phyloP scores from a whole-genome alignment of 2,329 filamentous ascomycete species.

The Alternaria infectoria region DNA sequence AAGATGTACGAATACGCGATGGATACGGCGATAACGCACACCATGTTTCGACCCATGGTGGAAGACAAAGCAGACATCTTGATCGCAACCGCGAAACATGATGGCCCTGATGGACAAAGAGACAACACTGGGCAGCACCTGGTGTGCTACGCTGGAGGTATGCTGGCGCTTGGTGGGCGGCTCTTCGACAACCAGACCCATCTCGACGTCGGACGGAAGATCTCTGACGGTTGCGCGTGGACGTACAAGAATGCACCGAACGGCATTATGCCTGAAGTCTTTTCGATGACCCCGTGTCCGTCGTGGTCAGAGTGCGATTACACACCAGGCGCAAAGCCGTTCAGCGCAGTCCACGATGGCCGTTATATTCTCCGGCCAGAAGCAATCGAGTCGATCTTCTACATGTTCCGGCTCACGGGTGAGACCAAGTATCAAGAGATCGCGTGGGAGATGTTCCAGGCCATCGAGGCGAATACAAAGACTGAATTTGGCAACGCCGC shows the following conservation, averaged over 20 bases:
- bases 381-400: conserved; percentile 65
- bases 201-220: conserved; percentile 61
- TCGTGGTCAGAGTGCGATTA: conserved; percentile 48
- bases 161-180: conserved; percentile 65
- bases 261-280: conserved; percentile 65
- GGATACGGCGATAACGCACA: conserved; percentile 51
- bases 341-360: conserved; percentile 47
- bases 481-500: conserved; percentile 55
- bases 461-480: conserved; percentile 49
- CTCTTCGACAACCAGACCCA: conserved; percentile 61
- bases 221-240: conserved; percentile 68
- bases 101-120: conserved; percentile 35
- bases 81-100: conserved; percentile 47
- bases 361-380: conserved; percentile 60
- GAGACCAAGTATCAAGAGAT: conserved; percentile 53
- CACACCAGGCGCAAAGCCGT: conserved; percentile 46
- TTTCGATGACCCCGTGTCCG: conserved; percentile 46
- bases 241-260: conserved; percentile 62
- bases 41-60: conserved; percentile 59
- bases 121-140: conserved; percentile 62
- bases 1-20: conserved; percentile 63
- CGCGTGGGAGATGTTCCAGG: conserved; percentile 58
- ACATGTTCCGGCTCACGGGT: conserved; percentile 66
- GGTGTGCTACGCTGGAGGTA: conserved; percentile 66
- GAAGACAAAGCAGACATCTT: conserved; percentile 55